Base-by-base conservation (phyloP, 1,139 yeast genomes). In the Geotrichum siamense region DNA sequence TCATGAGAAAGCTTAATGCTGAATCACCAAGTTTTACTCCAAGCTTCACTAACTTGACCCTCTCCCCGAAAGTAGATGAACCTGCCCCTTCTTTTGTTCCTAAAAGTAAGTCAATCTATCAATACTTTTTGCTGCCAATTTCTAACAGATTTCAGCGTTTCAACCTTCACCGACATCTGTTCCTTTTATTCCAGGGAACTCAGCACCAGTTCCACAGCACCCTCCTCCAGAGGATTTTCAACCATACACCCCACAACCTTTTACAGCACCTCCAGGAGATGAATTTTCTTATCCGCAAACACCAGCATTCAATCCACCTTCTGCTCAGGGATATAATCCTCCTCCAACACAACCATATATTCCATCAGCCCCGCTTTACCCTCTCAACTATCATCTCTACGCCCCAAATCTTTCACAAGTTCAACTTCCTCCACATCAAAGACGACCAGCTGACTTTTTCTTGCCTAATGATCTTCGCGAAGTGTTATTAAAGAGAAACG, bases 351-450 rank as follows among this genome's bases (percentile, higher is more conserved):
- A 22, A 15, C 37, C 37, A 8, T 33, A 20, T 13, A 19, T 33
- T 10, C 27, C 9, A n/a, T 22, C 37, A 9, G 41, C 37, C 20
- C 13, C 48, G 3, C n/a, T 52, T 12, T 81, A 70, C 54, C 91
- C 95, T 1, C 67, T 86, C 40, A 91, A 87, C 56, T 84, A 85
- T 58, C 96, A 89, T 62, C 65, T 87, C 39, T 89, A 89, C 62
- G 94, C 96, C 0, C 96, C 97, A 10, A 1, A 75, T 77, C 16
- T 93, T 94, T 3, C 89, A 89, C 52, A 63, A 78, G 41, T 51
- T 51, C 27, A 44, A 16, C 65, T 82, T 50, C 73, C 75, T 35
- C 76, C 83, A 1, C 78, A 86, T 59, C 89, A 86, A 62, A 74
- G 86, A 39, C 76, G 76, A 33, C 76, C 81, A 3, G 76, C 75